Evolutionary conservation across 2,329 filamentous ascomycete genomes (phyloP).

Genomic region (Pyrenochaeta sp.): DNA sequence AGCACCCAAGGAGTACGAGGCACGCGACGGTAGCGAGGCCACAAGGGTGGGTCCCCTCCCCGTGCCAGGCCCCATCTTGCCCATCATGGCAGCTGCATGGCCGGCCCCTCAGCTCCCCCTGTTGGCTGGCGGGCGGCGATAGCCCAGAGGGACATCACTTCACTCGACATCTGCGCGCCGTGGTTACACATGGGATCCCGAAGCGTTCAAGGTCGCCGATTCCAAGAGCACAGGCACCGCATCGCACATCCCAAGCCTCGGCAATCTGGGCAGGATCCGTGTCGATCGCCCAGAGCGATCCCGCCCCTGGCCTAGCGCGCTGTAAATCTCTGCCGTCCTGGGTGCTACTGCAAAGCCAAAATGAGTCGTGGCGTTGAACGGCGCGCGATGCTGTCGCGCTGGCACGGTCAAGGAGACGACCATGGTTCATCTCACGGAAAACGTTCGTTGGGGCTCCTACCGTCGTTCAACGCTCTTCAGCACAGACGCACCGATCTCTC

Average conservation of each 20-base stretch:
- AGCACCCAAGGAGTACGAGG: too few relatives aligned
- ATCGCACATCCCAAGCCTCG: too few relatives aligned
- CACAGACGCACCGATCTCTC: too few relatives aligned
- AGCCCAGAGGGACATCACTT: conserved; percentile 2
- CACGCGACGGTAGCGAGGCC: too few relatives aligned
- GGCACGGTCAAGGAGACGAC: not conserved
- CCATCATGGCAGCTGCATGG: not conserved
- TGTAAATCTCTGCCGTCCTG: conserved; percentile 16
- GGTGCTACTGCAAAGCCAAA: not conserved
- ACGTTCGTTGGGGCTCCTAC: too few relatives aligned
- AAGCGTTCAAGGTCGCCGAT: conserved; percentile 28
- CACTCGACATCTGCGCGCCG: too few relatives aligned
- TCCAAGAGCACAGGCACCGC: too few relatives aligned
- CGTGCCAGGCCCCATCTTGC: too few relatives aligned
- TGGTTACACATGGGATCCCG: conserved; percentile 28
- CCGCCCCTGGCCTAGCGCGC: conserved; percentile 13
- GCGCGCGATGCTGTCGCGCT: not conserved
- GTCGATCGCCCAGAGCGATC: conserved; percentile 22
- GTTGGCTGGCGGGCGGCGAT: too few relatives aligned
- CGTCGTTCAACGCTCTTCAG: too few relatives aligned
- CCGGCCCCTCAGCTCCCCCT: not conserved
- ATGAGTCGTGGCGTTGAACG: conserved; percentile 3
- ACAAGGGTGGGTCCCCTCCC: too few relatives aligned
- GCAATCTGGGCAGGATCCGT: conserved; percentile 28
- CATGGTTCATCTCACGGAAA: too few relatives aligned